Conservation (phyloP, 306 rosid species). For the Coriaria nepalensis region DNA sequence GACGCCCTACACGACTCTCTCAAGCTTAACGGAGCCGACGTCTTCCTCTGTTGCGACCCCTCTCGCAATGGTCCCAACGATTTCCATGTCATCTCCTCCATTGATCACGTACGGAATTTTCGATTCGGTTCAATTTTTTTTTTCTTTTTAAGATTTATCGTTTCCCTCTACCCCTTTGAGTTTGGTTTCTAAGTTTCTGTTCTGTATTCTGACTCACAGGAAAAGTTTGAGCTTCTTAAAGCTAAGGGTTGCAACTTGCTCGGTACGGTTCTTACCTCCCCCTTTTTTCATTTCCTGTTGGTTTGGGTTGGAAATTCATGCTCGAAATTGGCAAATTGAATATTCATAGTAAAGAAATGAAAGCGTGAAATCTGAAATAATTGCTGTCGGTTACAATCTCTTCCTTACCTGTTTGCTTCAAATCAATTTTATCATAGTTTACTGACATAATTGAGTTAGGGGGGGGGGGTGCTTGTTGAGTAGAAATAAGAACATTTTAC, state of each 20-base stretch:
- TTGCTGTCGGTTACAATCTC: no score
- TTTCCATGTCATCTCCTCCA: conserved; percentile 59
- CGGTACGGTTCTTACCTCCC: conserved; percentile 36
- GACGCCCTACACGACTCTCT: conserved; percentile 77
- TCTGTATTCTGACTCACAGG: conserved; percentile 26
- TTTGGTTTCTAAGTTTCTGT: conserved; percentile 6
- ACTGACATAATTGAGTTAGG: no score
- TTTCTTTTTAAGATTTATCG: no score
- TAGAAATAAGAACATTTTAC: not conserved
- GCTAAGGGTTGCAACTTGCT: conserved; percentile 71
- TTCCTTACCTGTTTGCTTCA: not conserved
- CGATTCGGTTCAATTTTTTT: not conserved
- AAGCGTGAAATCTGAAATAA: no score
- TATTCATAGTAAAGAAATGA: no score
- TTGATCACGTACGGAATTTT: conserved; percentile 43
- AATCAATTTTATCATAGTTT: no score
- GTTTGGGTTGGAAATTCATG: no score
- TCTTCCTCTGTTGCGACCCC: conserved; percentile 80
- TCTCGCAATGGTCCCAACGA: conserved; percentile 63
- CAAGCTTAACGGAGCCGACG: conserved; percentile 59
- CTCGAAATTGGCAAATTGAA: no score
- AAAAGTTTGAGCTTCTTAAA: conserved; percentile 63
- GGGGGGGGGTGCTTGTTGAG: no score
- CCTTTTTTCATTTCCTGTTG: no score
- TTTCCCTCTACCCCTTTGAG: no score